A percentile compares a stretch with the other conserved stretches of the same genome.
phyloP scores from a whole-genome alignment of 345 rosid species.

The Erodium maritimum region DNA sequence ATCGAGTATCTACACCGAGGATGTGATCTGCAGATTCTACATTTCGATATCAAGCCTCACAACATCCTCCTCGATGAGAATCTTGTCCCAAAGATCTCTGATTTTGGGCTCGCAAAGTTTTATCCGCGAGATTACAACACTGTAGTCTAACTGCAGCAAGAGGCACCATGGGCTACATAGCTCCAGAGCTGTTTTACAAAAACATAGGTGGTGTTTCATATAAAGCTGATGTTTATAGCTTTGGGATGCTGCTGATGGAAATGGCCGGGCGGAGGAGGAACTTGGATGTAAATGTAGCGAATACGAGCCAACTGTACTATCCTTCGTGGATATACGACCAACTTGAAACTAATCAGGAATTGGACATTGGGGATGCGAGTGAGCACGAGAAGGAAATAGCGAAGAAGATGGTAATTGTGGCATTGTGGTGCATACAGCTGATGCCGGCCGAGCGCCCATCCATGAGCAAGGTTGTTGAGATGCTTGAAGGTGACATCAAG shows the following conservation, averaged over 20 bases:
- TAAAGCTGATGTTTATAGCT: constrained; percentile 5
- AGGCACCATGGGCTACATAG: constrained; percentile 10
- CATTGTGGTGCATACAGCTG: constrained; percentile 12
- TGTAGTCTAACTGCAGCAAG: constrained; percentile 7
- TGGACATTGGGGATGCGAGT: background rate
- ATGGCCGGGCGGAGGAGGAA: constrained; percentile 7
- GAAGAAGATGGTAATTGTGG: constrained; percentile 1
- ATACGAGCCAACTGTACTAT: constrained; percentile 5
- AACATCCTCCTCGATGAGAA: constrained; percentile 8
- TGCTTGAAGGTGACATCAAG: constrained; percentile 5
- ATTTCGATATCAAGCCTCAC: constrained; percentile 18
- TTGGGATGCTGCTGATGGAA: constrained; percentile 13
- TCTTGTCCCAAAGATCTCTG: constrained; percentile 8
- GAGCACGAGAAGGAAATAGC: constrained; percentile 2
- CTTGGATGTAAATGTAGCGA: background rate
- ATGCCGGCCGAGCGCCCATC: constrained; percentile 5
- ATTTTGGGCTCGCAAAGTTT: constrained; percentile 16
- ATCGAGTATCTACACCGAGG: constrained; percentile 12
- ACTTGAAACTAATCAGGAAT: background rate
- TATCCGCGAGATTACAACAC: background rate
- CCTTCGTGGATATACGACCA: constrained; percentile 5
- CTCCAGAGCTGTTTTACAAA: background rate
- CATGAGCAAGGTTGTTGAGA: constrained; percentile 6
- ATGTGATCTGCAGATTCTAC: constrained; percentile 14
- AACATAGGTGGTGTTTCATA: background rate